Base-by-base conservation (phyloP, 192 early-diverging fungal species). In the Chytriomyces confervae region DNA sequence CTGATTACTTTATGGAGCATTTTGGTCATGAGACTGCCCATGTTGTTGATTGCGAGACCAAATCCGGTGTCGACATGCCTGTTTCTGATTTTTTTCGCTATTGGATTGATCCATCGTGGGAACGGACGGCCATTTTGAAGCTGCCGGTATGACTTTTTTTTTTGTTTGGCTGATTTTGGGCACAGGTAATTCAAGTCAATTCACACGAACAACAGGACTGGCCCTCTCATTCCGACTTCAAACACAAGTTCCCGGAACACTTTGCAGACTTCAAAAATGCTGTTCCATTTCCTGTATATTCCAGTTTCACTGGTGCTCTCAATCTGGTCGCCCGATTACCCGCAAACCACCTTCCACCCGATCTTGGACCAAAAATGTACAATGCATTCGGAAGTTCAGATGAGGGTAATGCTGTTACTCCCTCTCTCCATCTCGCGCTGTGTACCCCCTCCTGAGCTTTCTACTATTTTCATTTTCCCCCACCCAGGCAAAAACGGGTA, bases 291-390 rank as follows among this genome's bases (percentile, higher is more conserved):
- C 53, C 72, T 7, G 84, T 57, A 20, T 57, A n/a, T 57, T 57
- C 16, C 53, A 57, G 13, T 13, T 13, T n/a, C 53, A 13, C 53
- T 57, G 53, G 16, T 57, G 53, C 53, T n/a, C 53, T 84, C 20
- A 94, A 94, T 73, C 73, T 94, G 29, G 88, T 86, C 1, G 86
- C 81, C 20, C 80, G 86, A 1, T 74, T 94, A 13, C 89, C 91
- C 5, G 16, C 69, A 1, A 72, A 72, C 7, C 85, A 84, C 76
- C 81, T 92, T 9, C 90, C 90, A 13, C 90, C 91, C 0, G 91
- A 94, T 57, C 83, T 94, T 3, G 93, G 93, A 0, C 92, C 92
- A 0, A 94, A 94, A 77, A 87, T 93, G 87, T 93, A 92, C 76
- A 89, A 89, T 61, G 91, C 91, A 0, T 91, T 91, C 70, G 91